A percentile compares a stretch with the other conserved stretches of the same genome.
Conservation (phyloP, 495 filamentous ascomycete species). For the Aspergillus leporis region DNA sequence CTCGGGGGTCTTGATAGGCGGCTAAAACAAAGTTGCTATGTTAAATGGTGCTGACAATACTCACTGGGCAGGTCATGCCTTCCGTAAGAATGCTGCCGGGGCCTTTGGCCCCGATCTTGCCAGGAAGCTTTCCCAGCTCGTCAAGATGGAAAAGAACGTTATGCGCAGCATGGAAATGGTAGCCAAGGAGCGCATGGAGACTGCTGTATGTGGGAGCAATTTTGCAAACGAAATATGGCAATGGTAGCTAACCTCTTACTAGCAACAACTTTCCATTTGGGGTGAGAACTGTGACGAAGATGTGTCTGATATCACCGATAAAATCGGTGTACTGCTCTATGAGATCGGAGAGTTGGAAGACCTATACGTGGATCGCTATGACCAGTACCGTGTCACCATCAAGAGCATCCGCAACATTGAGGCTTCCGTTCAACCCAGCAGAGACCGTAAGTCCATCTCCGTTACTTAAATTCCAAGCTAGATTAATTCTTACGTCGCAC, state of each 20-base stretch:
- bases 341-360: conserved; percentile 99
- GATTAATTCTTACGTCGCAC: neutral
- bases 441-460: conserved; percentile 71
- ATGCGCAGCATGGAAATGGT: conserved; percentile 98
- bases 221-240: neutral
- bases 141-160: conserved; percentile 99
- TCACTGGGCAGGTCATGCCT: conserved; percentile 76
- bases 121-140: conserved; percentile 94
- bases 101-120: conserved; percentile 95
- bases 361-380: conserved; percentile 96
- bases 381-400: conserved; percentile 98
- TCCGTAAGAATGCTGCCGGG: conserved; percentile 86
- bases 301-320: conserved; percentile 98
- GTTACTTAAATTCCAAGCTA: neutral
- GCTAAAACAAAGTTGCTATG: neutral
- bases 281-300: conserved; percentile 96
- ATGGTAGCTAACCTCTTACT: conserved; percentile 18
- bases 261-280: conserved; percentile 99
- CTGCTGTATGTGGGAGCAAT: conserved; percentile 67
- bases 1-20: neutral
- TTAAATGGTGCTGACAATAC: conserved; percentile 28
- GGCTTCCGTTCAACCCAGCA: conserved; percentile 94
- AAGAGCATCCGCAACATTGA: conserved; percentile 99
- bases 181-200: conserved; percentile 94
- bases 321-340: conserved; percentile 95